Evolutionary conservation across 768 basidiomycete species (phyloP).

Genomic region (Russula abietina): DNA sequence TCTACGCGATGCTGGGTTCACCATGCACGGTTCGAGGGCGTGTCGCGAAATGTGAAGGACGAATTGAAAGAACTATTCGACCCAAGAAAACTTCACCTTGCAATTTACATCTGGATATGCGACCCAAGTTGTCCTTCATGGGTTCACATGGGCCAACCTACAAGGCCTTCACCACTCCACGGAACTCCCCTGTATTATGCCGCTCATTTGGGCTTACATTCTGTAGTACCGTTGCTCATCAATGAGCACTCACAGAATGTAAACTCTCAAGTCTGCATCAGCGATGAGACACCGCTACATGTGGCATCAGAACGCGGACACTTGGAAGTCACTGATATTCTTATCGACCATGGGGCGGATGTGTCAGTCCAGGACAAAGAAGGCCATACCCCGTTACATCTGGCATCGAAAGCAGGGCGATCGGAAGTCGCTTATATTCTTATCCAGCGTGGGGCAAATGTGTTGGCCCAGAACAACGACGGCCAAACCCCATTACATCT

Average conservation of each 20-base stretch:
- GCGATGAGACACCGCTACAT: neutral
- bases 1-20: neutral
- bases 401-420: neutral
- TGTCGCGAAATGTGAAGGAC: neutral
- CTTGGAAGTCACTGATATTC: neutral
- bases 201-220: neutral
- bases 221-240: slow-evolving; percentile 53
- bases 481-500: too few relatives aligned
- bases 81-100: neutral
- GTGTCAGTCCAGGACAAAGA: neutral
- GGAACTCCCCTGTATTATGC: neutral
- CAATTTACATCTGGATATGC: neutral
- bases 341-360: neutral
- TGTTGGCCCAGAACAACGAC: too few relatives aligned
- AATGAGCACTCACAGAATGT: neutral
- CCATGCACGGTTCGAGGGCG: neutral
- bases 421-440: too few relatives aligned
- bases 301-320: neutral
- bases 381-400: too few relatives aligned
- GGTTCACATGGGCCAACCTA: too few relatives aligned
- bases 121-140: too few relatives aligned
- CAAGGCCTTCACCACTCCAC: slow-evolving; percentile 54
- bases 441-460: too few relatives aligned
- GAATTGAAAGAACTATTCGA: neutral
- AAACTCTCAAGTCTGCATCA: neutral